phyloP scores from a whole-genome alignment of 805 yeast species.

The Pichia occidentalis region DNA sequence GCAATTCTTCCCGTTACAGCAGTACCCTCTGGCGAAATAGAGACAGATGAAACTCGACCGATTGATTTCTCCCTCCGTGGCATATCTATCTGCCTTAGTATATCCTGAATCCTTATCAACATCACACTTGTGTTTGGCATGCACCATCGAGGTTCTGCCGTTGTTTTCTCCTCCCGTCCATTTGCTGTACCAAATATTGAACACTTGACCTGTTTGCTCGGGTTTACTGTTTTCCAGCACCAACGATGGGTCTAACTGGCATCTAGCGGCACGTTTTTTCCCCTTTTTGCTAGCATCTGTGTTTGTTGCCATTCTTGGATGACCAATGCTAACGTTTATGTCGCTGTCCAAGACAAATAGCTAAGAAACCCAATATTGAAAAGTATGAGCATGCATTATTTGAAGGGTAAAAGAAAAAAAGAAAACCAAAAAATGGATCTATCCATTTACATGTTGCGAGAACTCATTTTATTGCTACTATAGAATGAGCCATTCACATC shows the following conservation, averaged over 20 bases:
- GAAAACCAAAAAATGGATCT: too few relatives aligned
- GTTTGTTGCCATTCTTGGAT: too few relatives aligned
- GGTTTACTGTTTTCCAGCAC: constrained; percentile 55
- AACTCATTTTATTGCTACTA: too few relatives aligned
- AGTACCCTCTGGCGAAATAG: constrained; percentile 84
- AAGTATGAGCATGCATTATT: too few relatives aligned
- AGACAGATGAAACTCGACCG: constrained; percentile 54
- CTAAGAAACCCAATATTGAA: too few relatives aligned
- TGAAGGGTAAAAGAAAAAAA: too few relatives aligned
- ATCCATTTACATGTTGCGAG: too few relatives aligned
- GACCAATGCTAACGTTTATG: too few relatives aligned
- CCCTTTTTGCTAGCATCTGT: background rate
- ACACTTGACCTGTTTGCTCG: constrained; percentile 72
- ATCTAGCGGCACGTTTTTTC: constrained; percentile 50
- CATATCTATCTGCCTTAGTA: constrained; percentile 56
- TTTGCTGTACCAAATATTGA: constrained; percentile 81
- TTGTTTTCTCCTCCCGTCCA: constrained; percentile 76
- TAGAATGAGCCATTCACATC: too few relatives aligned
- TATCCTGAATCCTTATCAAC: constrained; percentile 63
- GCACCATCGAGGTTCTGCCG: constrained; percentile 33
- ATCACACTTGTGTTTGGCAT: constrained; percentile 54
- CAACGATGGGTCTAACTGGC: constrained; percentile 63
- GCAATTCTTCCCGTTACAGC: constrained; percentile 73
- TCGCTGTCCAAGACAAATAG: background rate
- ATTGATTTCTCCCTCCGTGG: constrained; percentile 24